Evolutionary conservation across 2,329 filamentous ascomycete species (phyloP), one percentile per base, ranked within the genome.

Genomic region (Talaromyces sp.): DNA sequence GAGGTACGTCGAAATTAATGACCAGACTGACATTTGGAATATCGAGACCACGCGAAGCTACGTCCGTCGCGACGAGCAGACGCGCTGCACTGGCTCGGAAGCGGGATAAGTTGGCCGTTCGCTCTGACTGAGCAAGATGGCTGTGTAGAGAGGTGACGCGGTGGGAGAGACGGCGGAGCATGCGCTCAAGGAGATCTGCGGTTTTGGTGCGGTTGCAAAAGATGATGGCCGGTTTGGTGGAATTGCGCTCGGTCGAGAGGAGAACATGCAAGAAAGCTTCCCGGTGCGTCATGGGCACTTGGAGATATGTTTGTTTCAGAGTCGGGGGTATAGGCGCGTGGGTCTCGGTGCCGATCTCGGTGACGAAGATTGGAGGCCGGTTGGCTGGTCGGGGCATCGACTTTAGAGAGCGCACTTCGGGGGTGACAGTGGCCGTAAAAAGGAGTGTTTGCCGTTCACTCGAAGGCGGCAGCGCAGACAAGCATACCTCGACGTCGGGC

Each of bases 201-300:
- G 93, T 97, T 57, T 86, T 83, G 1, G 92, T 96, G 54, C 91
- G 86, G 77, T 99, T 99, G 81, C 89, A 92, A 80, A 99, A 99
- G 63, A 99, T 87, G 69, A 99, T 97, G 69, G 88, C 83, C 0
- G 89, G 88, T 76, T 90, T 93, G 46, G 85, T 80, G 38, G 83
- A 73, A 74, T 97, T 97, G 64, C 75, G 80, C 31, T 89, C 86
- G 0, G 93, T 97, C 24, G 87, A 83, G 14, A 99, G 85, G 41
- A 99, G 88, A 57, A 91, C 85, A 73, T 99, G 94, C 12, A 99
- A 83, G 75, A 96, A 99, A 72, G 94, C 91, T 75, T 97, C 93
- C 67, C 93, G 91, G 76, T 97, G 92, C 0, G 92, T 94, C 66
- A 96, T 88, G 17, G 92, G 92, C 17, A 95, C 87, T 71, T 95